A percentile compares a stretch with the other conserved stretches of the same genome.
These are phyloP conservation scores for Hymenoscyphus repandus DNA, from an alignment of 2,329 filamentous ascomycete species.

Conservation along the genomic window DNA sequence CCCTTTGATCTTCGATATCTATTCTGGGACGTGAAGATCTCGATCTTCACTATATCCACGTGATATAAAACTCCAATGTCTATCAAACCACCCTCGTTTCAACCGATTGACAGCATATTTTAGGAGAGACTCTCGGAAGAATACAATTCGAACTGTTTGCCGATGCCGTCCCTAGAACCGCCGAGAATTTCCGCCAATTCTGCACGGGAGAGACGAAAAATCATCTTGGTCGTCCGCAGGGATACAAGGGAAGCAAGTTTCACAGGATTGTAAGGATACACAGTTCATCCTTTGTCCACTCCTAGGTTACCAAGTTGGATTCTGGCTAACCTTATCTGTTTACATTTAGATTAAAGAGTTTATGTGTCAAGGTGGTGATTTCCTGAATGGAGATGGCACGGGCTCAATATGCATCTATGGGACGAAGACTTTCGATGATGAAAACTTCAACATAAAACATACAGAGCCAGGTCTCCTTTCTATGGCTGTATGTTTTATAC, in stretches of 20 bases:
- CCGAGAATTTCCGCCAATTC: conserved; percentile 96
- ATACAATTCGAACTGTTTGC: conserved; percentile 89
- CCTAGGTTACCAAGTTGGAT: conserved; percentile 1
- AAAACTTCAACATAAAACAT: conserved; percentile 81
- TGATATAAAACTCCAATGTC: conserved; percentile 11
- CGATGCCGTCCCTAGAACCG: conserved; percentile 77
- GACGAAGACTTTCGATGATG: conserved; percentile 76
- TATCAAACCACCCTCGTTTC: conserved; percentile 6
- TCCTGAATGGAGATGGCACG: conserved; percentile 87
- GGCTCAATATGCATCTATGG: conserved; percentile 87
- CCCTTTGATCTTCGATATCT: background rate
- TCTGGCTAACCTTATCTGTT: background rate
- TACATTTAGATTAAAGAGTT: conserved; percentile 75
- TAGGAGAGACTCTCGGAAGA: conserved; percentile 80
- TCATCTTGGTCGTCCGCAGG: conserved; percentile 69
- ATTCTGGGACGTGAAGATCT: no score
- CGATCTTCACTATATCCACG: conserved; percentile 13
- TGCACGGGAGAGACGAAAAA: conserved; percentile 92
- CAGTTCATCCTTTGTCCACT: conserved; percentile 10
- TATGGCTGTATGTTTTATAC: conserved; percentile 70
- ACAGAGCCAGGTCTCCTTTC: conserved; percentile 74
- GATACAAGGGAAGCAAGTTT: conserved; percentile 93
- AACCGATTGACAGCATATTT: conserved; percentile 4
- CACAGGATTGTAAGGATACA: conserved; percentile 72
- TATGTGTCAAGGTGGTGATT: conserved; percentile 97